These are phyloP conservation scores for Trichoderma sp. DNA, from an alignment of 2,329 filamentous ascomycete genomes.

Conservation along the genomic window DNA sequence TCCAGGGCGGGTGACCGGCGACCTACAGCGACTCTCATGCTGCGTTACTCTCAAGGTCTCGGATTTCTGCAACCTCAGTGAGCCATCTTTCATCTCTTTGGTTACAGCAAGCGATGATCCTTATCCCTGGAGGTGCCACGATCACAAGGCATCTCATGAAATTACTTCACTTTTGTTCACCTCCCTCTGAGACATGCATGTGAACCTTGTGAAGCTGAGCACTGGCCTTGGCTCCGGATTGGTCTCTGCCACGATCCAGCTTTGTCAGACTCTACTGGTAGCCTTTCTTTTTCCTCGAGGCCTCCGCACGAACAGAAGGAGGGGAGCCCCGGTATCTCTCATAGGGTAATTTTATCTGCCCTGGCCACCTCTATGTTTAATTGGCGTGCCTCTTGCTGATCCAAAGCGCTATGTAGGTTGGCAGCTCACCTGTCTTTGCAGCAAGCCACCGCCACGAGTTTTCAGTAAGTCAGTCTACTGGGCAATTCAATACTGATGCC, in stretches of 20 bases:
- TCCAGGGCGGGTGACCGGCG: not conserved
- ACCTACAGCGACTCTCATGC: not conserved
- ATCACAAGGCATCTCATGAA: not conserved
- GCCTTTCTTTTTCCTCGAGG: not conserved
- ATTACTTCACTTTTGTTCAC: not conserved
- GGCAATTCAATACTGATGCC: not conserved
- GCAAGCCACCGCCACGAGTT: not conserved
- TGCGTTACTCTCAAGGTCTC: conserved; percentile 4
- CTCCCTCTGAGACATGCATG: conserved; percentile 7
- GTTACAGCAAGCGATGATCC: conserved; percentile 13
- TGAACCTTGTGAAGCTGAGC: not conserved
- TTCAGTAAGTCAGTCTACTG: not conserved
- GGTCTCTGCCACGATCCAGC: not conserved
- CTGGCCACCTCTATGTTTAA: not conserved
- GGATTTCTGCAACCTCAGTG: not conserved
- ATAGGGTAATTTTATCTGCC: not conserved
- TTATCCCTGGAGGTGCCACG: not conserved
- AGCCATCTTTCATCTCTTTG: conserved; percentile 1
- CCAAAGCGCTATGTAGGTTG: not conserved
- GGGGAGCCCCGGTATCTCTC: not conserved
- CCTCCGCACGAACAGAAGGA: not conserved
- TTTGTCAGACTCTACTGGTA: not conserved
- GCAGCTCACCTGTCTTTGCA: not conserved
- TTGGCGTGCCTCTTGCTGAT: not conserved
- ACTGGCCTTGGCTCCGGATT: not conserved